Base-by-base conservation (phyloP, 805 yeast genomes). In the Ogataea pini region DNA sequence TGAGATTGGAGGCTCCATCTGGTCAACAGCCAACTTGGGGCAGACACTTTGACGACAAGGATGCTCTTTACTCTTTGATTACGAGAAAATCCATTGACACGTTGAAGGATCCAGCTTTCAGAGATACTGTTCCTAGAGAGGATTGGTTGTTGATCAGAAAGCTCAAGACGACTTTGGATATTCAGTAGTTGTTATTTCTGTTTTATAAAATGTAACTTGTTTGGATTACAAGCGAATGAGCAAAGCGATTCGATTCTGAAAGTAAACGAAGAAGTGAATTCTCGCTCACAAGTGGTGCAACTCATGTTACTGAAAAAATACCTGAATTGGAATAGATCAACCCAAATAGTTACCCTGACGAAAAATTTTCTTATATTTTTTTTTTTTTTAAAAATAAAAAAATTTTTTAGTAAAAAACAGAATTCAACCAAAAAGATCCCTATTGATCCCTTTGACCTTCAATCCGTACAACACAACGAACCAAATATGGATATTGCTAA, bases 21-120 rank as follows among this genome's bases (percentile, higher is more conserved):
- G 77, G 86, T 49, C 92, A 88, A 56, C 96, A 90, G 72, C 98
- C 99, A 47, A 84, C 89, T 12, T 94, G 98, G 98, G 99, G 99
- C 55, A 89, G 99, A 75, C 99, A 94, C 66, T 95, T 94, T 59
- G 96, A 90, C 69, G 99, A 94, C 72, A 75, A 81, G 50, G 99
- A 94, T 69, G 77, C 80, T 39, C 75, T 94, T 65, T 94, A 91
- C 72, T 92, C 99, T n/a, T 77, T 86, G 73, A 80, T 94, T 55
- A 67, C 94, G 10, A 83, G 99, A 77, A 87, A 77, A 70, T 87
- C 96, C 29, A 91, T 94, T 59, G 97, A 94, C 68, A 87, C 96
- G n/a, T 82, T 94, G 78, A 94, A 94, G 74, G 99, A 94, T 63
- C 95, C 96, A 36, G 97, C 98, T 3, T 94, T 94, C 83, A 82